A percentile compares a stretch with the other conserved stretches of the same genome.
phyloP scores from a whole-genome alignment of 352 stramenopile genomes.

The Pythium phragmiticola region DNA sequence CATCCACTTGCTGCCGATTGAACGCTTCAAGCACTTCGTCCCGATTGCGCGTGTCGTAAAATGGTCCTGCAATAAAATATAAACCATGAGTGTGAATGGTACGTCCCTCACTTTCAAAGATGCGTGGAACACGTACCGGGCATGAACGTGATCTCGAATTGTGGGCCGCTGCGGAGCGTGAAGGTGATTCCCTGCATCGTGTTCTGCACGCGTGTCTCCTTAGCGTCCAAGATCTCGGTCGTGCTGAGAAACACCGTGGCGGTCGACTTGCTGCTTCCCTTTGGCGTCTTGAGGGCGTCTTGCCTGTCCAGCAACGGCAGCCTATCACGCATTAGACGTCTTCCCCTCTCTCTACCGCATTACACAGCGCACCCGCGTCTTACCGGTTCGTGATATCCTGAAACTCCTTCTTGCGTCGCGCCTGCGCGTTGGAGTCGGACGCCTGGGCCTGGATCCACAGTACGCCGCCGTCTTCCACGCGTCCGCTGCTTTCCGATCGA shows the following conservation, averaged over 20 bases:
- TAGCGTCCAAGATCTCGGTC: slow-evolving; percentile 29
- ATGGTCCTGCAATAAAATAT: slow-evolving; percentile 26
- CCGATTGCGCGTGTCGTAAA: slow-evolving; percentile 34
- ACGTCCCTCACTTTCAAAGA: not conserved
- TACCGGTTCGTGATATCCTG: slow-evolving; percentile 55
- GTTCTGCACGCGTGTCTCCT: slow-evolving; percentile 43
- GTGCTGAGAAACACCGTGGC: slow-evolving; percentile 37
- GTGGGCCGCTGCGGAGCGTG: slow-evolving; percentile 29
- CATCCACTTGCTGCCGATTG: slow-evolving; percentile 22
- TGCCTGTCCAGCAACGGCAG: slow-evolving; percentile 21
- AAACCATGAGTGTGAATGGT: not conserved
- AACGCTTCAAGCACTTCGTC: slow-evolving; percentile 43
- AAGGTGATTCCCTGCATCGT: slow-evolving; percentile 41
- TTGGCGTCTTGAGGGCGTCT: slow-evolving; percentile 26
- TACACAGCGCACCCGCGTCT: not conserved
- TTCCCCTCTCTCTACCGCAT: not conserved
- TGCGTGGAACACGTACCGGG: slow-evolving; percentile 32
- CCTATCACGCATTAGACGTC: slow-evolving; percentile 8
- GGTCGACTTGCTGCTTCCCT: slow-evolving; percentile 27
- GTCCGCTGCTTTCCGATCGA: slow-evolving; percentile 5
- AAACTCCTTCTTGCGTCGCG: slow-evolving; percentile 51
- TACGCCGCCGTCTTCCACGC: slow-evolving; percentile 31
- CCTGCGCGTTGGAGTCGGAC: slow-evolving; percentile 55
- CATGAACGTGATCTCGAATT: slow-evolving; percentile 67
- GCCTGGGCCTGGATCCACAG: slow-evolving; percentile 52